These are phyloP conservation scores for Tillandsia fasciculata DNA, from an alignment of 176 grass and related monocot species.

Conservation along the genomic window DNA sequence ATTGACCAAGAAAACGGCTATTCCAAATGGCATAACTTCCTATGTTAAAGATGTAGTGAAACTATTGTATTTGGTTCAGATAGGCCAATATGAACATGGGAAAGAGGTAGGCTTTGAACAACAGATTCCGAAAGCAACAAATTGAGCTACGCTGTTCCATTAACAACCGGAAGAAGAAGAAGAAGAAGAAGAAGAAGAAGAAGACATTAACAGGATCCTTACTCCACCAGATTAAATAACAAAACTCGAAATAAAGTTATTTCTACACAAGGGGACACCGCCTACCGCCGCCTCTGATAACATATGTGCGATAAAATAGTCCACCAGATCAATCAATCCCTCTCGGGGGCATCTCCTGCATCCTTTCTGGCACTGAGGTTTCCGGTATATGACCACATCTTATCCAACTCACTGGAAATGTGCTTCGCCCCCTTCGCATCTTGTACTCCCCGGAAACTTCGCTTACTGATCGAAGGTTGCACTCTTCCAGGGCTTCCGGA, in stretches of 20 bases:
- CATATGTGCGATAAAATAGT: no score
- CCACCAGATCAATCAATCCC: slow-evolving; percentile 38
- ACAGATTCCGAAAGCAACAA: slow-evolving; percentile 16
- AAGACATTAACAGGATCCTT: slow-evolving; percentile 22
- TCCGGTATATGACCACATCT: slow-evolving; percentile 75
- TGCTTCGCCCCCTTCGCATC: slow-evolving; percentile 35
- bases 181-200: slow-evolving; percentile 1
- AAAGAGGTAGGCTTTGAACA: slow-evolving; percentile 2
- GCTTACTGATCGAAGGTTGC: slow-evolving; percentile 39
- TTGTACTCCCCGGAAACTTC: slow-evolving; percentile 19
- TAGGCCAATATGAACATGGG: slow-evolving; percentile 31
- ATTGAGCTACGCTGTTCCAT: slow-evolving; percentile 19
- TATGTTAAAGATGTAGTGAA: neutral
- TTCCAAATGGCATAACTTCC: neutral
- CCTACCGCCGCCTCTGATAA: neutral
- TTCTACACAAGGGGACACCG: slow-evolving; percentile 43
- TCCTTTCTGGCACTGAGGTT: slow-evolving; percentile 74
- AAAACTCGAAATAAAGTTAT: slow-evolving; percentile 35
- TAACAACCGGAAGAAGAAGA: neutral
- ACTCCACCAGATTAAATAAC: slow-evolving; percentile 24
- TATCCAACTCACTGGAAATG: slow-evolving; percentile 54
- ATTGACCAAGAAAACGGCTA: no score
- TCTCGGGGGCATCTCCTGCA: slow-evolving; percentile 54
- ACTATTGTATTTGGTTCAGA: neutral
- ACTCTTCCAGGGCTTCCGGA: slow-evolving; percentile 54